Evolutionary conservation across 2,329 filamentous ascomycete species (phyloP).

Genomic region (Fusarium compactum): DNA sequence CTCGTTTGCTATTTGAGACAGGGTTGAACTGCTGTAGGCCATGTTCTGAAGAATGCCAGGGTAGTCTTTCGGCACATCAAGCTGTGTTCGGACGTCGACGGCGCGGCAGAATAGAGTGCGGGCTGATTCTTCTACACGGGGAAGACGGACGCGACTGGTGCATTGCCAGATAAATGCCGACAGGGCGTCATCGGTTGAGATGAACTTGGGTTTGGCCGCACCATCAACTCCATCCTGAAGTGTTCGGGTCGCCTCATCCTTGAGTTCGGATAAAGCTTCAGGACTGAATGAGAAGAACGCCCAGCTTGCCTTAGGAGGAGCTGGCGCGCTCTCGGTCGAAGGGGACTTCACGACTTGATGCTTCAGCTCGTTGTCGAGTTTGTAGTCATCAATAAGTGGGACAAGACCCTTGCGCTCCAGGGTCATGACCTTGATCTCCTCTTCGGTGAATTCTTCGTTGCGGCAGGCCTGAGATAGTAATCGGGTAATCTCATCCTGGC

Average conservation of each 20-base stretch:
- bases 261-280: slow-evolving; percentile 55
- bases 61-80: slow-evolving; percentile 56
- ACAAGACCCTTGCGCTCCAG: slow-evolving; percentile 53
- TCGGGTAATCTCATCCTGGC: slow-evolving; percentile 59
- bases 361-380: slow-evolving; percentile 52
- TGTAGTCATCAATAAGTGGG: slow-evolving; percentile 55
- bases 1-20: background rate
- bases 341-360: slow-evolving; percentile 50
- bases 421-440: slow-evolving; percentile 60
- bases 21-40: background rate
- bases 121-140: slow-evolving; percentile 46
- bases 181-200: slow-evolving; percentile 64
- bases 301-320: slow-evolving; percentile 54
- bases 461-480: slow-evolving; percentile 63
- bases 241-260: slow-evolving; percentile 50
- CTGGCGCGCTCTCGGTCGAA: slow-evolving; percentile 14
- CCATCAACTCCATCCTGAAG: background rate
- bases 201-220: slow-evolving; percentile 43
- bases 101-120: slow-evolving; percentile 59
- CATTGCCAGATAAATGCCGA: slow-evolving; percentile 62
- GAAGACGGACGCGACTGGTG: slow-evolving; percentile 54
- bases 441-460: slow-evolving; percentile 57
- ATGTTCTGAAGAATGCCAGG: slow-evolving; percentile 14
- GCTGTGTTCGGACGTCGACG: slow-evolving; percentile 57
- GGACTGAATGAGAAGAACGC: slow-evolving; percentile 59